Percentiles rank a stretch among this genome's conserved stretches.
phyloP scores from a whole-genome alignment of 2,329 filamentous ascomycete species.

The Calonectria ilicicola region DNA sequence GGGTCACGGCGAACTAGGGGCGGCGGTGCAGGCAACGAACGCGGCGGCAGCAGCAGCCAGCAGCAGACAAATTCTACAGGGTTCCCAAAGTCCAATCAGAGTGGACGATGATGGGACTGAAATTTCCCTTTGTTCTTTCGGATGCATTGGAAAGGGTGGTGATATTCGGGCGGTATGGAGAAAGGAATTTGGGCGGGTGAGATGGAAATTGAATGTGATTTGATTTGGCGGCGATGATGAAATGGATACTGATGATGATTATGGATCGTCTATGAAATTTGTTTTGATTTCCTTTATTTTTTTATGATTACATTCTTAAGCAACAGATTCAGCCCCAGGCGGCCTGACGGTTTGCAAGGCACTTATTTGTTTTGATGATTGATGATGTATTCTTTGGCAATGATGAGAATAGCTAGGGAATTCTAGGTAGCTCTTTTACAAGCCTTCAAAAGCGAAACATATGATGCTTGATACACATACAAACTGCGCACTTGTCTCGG shows the following conservation, averaged over 20 bases:
- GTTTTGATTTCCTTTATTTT: slow-evolving; percentile 23
- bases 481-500: neutral
- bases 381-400: slow-evolving; percentile 32
- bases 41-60: slow-evolving; percentile 33
- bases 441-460: slow-evolving; percentile 23
- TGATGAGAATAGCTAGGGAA: slow-evolving; percentile 3
- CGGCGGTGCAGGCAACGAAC: slow-evolving; percentile 26
- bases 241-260: slow-evolving; percentile 44
- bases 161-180: slow-evolving; percentile 3
- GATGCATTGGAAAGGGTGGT: slow-evolving; percentile 29
- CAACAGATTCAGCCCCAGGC: slow-evolving; percentile 36
- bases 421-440: slow-evolving; percentile 12
- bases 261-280: slow-evolving; percentile 42
- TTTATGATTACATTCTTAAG: slow-evolving; percentile 36
- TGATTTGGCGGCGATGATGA: slow-evolving; percentile 24
- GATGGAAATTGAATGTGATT: slow-evolving; percentile 27
- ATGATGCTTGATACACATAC: slow-evolving; percentile 9
- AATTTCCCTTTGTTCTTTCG: slow-evolving; percentile 14
- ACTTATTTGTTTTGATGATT: slow-evolving; percentile 31
- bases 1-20: slow-evolving; percentile 35
- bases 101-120: slow-evolving; percentile 32
- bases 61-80: slow-evolving; percentile 40
- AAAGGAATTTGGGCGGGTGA: slow-evolving; percentile 12
- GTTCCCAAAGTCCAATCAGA: slow-evolving; percentile 41
- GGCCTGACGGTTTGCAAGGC: slow-evolving; percentile 34